A percentile compares a stretch with the other conserved stretches of the same genome.
phyloP scores from a whole-genome alignment of 2,329 filamentous ascomycete genomes.

The Pestalotiopsis fici region DNA sequence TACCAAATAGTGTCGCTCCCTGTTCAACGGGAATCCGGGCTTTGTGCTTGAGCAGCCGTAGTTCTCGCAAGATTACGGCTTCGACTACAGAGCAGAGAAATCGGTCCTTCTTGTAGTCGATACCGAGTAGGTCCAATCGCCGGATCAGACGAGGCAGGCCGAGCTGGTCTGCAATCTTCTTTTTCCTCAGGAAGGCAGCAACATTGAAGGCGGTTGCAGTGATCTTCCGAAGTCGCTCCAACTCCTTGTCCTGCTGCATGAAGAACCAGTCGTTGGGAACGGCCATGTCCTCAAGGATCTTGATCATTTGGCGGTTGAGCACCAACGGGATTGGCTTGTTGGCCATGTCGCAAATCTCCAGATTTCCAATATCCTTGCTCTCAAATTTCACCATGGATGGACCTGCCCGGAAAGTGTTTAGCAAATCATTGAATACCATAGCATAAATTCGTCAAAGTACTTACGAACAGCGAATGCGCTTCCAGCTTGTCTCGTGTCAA shows the following conservation, averaged over 20 bases:
- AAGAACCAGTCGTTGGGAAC: conserved; percentile 62
- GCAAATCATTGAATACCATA: background rate
- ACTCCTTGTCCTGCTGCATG: conserved; percentile 61
- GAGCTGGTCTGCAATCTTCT: conserved; percentile 61
- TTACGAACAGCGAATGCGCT: conserved; percentile 60
- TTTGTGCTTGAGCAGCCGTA: conserved; percentile 77
- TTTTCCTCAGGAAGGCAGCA: conserved; percentile 63
- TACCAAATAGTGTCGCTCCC: conserved; percentile 77
- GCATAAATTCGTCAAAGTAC: background rate
- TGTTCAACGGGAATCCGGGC: conserved; percentile 71
- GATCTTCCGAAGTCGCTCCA: conserved; percentile 60
- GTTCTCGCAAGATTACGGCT: conserved; percentile 66
- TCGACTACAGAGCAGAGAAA: conserved; percentile 76
- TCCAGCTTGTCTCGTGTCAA: conserved; percentile 63
- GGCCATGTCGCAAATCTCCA: conserved; percentile 74
- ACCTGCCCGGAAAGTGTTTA: background rate
- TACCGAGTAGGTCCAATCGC: conserved; percentile 53
- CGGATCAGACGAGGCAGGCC: conserved; percentile 64
- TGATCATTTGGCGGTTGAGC: conserved; percentile 80
- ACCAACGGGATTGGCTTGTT: conserved; percentile 68
- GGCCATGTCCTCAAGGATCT: conserved; percentile 80
- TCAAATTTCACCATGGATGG: conserved; percentile 80
- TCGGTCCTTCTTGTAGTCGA: conserved; percentile 66
- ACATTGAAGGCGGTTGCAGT: conserved; percentile 62
- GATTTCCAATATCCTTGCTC: conserved; percentile 50